phyloP scores from a whole-genome alignment of 305 asterid genomes.

The Rubia occidens region DNA sequence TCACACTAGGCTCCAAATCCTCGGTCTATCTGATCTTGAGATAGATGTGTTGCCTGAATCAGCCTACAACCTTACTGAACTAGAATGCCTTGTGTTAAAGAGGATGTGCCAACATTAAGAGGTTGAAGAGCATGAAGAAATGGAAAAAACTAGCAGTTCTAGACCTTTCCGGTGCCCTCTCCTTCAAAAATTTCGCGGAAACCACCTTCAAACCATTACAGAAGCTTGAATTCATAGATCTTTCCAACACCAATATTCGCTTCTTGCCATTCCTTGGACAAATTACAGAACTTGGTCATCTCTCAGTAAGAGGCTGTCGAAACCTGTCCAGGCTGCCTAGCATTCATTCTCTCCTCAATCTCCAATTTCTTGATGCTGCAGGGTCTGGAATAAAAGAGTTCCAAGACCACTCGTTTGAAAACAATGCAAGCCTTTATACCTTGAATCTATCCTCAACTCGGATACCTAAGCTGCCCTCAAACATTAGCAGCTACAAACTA shows the following conservation, averaged over 20 bases:
- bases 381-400: conserved; percentile 28
- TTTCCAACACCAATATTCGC: conserved; percentile 25
- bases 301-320: conserved; percentile 20
- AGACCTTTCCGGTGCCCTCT: conserved; percentile 28
- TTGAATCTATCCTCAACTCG: conserved; percentile 32
- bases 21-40: conserved; percentile 27
- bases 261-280: conserved; percentile 27
- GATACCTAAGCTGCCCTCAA: conserved; percentile 24
- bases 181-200: conserved; percentile 21
- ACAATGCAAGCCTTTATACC: conserved; percentile 8
- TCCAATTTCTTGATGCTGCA: conserved; percentile 31
- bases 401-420: conserved; percentile 27
- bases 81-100: conserved; percentile 30
- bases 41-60: conserved; percentile 21
- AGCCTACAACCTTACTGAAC: conserved; percentile 17
- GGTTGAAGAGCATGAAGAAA: conserved; percentile 15
- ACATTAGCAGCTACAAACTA: conserved; percentile 21
- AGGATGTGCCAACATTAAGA: conserved; percentile 22
- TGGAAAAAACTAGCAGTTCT: conserved; percentile 26
- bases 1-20: conserved; percentile 24
- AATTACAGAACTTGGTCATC: conserved; percentile 24
- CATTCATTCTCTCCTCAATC: conserved; percentile 14
- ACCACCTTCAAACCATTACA: conserved; percentile 22
- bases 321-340: conserved; percentile 27
- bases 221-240: conserved; percentile 27